Conservation (phyloP, 306 rosid species). For the Quercus variabilis region DNA sequence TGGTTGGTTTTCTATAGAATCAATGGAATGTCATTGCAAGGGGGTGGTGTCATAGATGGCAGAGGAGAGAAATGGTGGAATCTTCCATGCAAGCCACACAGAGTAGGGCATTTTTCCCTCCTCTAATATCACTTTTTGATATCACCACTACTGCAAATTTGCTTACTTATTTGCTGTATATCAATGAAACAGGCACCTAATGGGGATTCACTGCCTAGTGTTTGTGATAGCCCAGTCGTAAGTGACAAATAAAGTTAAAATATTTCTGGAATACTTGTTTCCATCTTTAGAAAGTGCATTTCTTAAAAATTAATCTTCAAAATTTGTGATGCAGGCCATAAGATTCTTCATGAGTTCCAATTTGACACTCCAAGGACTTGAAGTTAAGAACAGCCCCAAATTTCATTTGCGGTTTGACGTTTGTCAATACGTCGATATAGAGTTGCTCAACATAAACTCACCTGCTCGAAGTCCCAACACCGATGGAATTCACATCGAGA, state of each 20-base stretch:
- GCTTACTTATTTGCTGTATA: background rate
- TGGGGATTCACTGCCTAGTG: constrained; percentile 27
- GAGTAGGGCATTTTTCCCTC: constrained; percentile 19
- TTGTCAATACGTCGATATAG: constrained; percentile 40
- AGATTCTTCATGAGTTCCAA: constrained; percentile 47
- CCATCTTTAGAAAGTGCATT: background rate
- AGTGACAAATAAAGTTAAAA: constrained; percentile 16
- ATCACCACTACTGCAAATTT: background rate
- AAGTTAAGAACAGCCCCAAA: constrained; percentile 45
- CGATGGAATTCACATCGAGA: constrained; percentile 59
- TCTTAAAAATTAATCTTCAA: background rate
- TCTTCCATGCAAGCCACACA: constrained; percentile 61
- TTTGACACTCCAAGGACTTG: constrained; percentile 36
- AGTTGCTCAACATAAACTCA: constrained; percentile 34
- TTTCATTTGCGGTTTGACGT: constrained; percentile 43
- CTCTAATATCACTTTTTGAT: background rate
- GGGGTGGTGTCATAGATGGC: constrained; percentile 57
- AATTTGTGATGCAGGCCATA: constrained; percentile 31
- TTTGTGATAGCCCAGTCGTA: constrained; percentile 66
- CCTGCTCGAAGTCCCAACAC: constrained; percentile 50
- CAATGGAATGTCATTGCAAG: constrained; percentile 43
- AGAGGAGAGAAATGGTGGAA: constrained; percentile 75
- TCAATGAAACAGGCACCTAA: constrained; percentile 36
- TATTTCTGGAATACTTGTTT: background rate
- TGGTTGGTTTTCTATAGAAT: constrained; percentile 63